A percentile compares a stretch with the other conserved stretches of the same genome.
Conservation (phyloP, 176 grass and related monocot genomes). For the Oryza coarctata region DNA sequence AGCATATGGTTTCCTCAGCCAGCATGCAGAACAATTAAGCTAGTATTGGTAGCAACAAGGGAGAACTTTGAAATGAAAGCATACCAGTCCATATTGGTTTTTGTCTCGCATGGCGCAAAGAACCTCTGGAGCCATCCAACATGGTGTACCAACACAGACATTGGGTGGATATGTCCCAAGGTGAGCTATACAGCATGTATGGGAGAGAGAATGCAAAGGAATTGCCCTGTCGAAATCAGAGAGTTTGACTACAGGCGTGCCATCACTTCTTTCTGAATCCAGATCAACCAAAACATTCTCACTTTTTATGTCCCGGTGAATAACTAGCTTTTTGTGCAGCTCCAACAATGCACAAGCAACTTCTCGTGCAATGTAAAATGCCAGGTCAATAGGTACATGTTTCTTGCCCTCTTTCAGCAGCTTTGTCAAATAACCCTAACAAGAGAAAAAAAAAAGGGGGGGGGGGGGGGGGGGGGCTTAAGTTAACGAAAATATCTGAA, state of each 20-base stretch:
- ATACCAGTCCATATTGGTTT: conserved; percentile 87
- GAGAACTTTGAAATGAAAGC: conserved; percentile 19
- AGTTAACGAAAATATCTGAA: conserved; percentile 18
- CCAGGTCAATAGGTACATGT: conserved; percentile 57
- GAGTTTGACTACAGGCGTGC: conserved; percentile 69
- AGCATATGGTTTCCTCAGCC: conserved; percentile 1
- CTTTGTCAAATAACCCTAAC: conserved; percentile 72
- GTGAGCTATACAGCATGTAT: conserved; percentile 96
- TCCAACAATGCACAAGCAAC: conserved; percentile 72
- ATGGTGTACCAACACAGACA: conserved; percentile 89
- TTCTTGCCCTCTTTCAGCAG: conserved; percentile 75
- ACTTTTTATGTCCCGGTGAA: conserved; percentile 97
- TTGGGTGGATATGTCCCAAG: conserved; percentile 75
- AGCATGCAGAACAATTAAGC: not conserved
- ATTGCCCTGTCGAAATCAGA: conserved; percentile 87
- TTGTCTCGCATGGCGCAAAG: conserved; percentile 69
- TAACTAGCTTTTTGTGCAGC: conserved; percentile 84
- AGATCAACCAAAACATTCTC: conserved; percentile 90
- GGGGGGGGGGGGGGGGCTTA: too few species aligned
- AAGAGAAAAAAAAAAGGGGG: conserved; percentile 24
- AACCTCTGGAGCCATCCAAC: conserved; percentile 96
- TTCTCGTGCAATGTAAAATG: conserved; percentile 77
- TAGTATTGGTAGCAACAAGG: not conserved
- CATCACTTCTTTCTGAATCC: conserved; percentile 41
- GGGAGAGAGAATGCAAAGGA: conserved; percentile 63